Evolutionary conservation across 306 rosid species (phyloP).

Genomic region (Inga leiocalycina): DNA sequence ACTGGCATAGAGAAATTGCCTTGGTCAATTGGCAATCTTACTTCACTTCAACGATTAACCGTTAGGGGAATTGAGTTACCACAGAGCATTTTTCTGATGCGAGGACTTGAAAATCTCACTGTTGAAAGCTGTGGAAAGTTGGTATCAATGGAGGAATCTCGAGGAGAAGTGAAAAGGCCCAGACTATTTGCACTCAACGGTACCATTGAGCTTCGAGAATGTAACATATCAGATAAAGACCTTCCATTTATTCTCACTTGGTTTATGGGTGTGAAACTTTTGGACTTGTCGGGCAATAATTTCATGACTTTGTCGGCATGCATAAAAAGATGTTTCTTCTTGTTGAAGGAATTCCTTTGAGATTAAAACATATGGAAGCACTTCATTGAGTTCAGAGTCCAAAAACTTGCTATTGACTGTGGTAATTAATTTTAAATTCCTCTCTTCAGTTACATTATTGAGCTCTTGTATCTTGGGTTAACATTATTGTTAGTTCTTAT

Average conservation of each 20-base stretch:
- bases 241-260: background rate
- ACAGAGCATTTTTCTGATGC: background rate
- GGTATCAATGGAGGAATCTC: background rate
- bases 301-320: background rate
- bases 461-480: background rate
- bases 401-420: background rate
- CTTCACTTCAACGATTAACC: background rate
- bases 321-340: background rate
- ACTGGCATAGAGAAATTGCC: background rate
- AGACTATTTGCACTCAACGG: background rate
- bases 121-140: background rate
- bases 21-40: background rate
- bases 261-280: background rate
- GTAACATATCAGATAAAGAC: background rate
- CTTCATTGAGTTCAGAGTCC: background rate
- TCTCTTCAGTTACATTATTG: background rate
- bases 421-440: constrained; percentile 1
- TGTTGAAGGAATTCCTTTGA: background rate
- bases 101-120: background rate
- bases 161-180: background rate
- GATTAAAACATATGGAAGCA: background rate
- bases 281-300: background rate
- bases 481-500: too few relatives aligned
- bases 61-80: background rate
- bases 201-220: background rate